Evolutionary conservation across 2,329 filamentous ascomycete genomes (phyloP).

Genomic region (Epicoccum sorghinum): DNA sequence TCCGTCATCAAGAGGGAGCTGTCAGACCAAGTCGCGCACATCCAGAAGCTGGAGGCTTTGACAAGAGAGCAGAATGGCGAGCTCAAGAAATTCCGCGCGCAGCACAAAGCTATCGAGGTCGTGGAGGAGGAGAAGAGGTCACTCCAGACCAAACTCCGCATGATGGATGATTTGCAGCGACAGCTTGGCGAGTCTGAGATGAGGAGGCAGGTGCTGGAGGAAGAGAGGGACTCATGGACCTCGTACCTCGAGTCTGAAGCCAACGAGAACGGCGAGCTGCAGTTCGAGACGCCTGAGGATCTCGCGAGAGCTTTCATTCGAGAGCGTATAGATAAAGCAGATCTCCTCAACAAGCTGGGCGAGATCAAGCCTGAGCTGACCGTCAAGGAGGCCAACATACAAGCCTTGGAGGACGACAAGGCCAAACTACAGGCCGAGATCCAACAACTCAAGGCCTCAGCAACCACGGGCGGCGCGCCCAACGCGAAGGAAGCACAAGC

Average conservation of each 20-base stretch:
- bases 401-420: constrained; percentile 73
- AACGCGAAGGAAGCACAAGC: constrained; percentile 66
- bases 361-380: constrained; percentile 76
- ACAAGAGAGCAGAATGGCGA: constrained; percentile 82
- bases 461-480: constrained; percentile 44
- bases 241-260: constrained; percentile 77
- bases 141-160: constrained; percentile 76
- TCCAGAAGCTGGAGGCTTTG: constrained; percentile 78
- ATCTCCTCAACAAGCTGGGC: constrained; percentile 81
- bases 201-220: constrained; percentile 84
- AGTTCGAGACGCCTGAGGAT: constrained; percentile 87
- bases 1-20: constrained; percentile 85
- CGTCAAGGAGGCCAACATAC: constrained; percentile 78
- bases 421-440: constrained; percentile 68
- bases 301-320: constrained; percentile 84
- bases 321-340: constrained; percentile 79
- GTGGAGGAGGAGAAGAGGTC: constrained; percentile 94
- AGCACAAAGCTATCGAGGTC: constrained; percentile 86
- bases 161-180: constrained; percentile 73
- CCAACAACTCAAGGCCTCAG: constrained; percentile 67
- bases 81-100: constrained; percentile 78
- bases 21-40: constrained; percentile 89
- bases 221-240: constrained; percentile 86
- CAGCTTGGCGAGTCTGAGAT: constrained; percentile 81
- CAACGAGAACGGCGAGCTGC: constrained; percentile 64